A percentile compares a stretch with the other conserved stretches of the same genome.
These are phyloP conservation scores for Kuraishia cidri DNA, from an alignment of 805 yeast species.

Conservation along the genomic window DNA sequence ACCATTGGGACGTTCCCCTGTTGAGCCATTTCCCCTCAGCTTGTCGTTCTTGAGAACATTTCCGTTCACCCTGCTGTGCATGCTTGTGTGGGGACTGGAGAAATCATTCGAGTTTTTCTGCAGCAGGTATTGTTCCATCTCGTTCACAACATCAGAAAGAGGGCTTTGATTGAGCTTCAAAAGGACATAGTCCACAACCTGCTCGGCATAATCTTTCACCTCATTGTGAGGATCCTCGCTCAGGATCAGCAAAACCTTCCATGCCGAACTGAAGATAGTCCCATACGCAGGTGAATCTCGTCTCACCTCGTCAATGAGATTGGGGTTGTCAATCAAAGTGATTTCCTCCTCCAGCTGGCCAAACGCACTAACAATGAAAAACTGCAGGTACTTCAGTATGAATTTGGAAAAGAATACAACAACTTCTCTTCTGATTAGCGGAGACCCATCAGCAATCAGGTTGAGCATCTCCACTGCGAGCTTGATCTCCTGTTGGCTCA, in stretches of 20 bases:
- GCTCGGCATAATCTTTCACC: constrained; percentile 64
- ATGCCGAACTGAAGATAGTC: constrained; percentile 73
- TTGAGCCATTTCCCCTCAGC: background rate
- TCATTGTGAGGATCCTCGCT: constrained; percentile 87
- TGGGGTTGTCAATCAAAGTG: constrained; percentile 52
- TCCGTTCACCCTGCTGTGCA: too few relatives aligned
- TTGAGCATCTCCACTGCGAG: constrained; percentile 61
- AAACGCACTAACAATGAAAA: constrained; percentile 81
- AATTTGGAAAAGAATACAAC: constrained; percentile 70
- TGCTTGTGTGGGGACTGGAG: background rate
- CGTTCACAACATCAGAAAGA: constrained; percentile 52
- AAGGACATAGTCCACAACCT: constrained; percentile 66
- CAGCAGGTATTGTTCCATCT: constrained; percentile 55
- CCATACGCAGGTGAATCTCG: constrained; percentile 78
- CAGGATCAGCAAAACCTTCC: constrained; percentile 76
- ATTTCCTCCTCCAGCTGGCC: constrained; percentile 78
- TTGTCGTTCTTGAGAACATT: too few relatives aligned
- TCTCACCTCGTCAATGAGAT: constrained; percentile 52
- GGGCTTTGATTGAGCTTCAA: constrained; percentile 55
- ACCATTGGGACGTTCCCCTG: background rate
- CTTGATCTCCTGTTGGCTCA: constrained; percentile 60
- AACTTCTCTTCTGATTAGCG: constrained; percentile 81
- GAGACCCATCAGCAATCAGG: constrained; percentile 78
- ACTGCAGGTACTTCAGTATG: constrained; percentile 57
- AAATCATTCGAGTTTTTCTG: constrained; percentile 24